phyloP scores from a whole-genome alignment of 2,329 filamentous ascomycete species.

The Arthroderma sp. region DNA sequence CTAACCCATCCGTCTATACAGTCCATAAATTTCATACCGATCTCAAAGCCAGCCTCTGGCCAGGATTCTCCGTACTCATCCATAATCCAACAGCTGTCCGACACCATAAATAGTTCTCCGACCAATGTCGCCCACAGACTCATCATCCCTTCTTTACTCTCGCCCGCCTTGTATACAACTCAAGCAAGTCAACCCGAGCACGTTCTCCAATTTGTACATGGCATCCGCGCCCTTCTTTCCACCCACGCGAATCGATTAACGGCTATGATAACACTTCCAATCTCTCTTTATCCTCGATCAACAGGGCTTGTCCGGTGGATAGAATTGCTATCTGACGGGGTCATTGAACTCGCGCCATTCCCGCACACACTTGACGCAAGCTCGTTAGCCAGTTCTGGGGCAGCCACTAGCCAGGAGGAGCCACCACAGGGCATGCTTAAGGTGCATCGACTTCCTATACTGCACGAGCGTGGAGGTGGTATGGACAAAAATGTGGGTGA shows the following conservation, averaged over 20 bases:
- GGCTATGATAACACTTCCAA: slow-evolving; percentile 62
- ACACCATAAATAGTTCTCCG: slow-evolving; percentile 46
- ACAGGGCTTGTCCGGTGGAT: slow-evolving; percentile 73
- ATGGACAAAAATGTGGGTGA: slow-evolving; percentile 59
- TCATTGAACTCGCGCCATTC: slow-evolving; percentile 69
- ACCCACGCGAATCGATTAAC: slow-evolving; percentile 54
- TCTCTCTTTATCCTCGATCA: slow-evolving; percentile 64
- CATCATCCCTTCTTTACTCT: slow-evolving; percentile 72
- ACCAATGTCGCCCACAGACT: slow-evolving; percentile 61
- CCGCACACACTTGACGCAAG: slow-evolving; percentile 45
- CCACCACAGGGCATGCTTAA: slow-evolving; percentile 75
- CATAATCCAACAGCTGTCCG: slow-evolving; percentile 50
- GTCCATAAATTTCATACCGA: slow-evolving; percentile 42
- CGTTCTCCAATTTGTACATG: slow-evolving; percentile 70
- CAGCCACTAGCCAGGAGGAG: slow-evolving; percentile 53
- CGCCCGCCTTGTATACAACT: slow-evolving; percentile 69
- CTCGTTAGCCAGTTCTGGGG: slow-evolving; percentile 36
- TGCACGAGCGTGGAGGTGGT: slow-evolving; percentile 79
- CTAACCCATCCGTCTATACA: slow-evolving; percentile 45
- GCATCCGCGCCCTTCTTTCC: slow-evolving; percentile 61
- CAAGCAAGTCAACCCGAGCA: slow-evolving; percentile 56
- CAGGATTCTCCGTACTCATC: slow-evolving; percentile 47
- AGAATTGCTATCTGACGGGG: slow-evolving; percentile 72
- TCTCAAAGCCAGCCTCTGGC: slow-evolving; percentile 24
- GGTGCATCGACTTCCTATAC: slow-evolving; percentile 69